Percentiles rank a stretch among this genome's conserved stretches.
These are phyloP conservation scores for Alternaria solani DNA, from an alignment of 2,329 filamentous ascomycete species.

Conservation along the genomic window DNA sequence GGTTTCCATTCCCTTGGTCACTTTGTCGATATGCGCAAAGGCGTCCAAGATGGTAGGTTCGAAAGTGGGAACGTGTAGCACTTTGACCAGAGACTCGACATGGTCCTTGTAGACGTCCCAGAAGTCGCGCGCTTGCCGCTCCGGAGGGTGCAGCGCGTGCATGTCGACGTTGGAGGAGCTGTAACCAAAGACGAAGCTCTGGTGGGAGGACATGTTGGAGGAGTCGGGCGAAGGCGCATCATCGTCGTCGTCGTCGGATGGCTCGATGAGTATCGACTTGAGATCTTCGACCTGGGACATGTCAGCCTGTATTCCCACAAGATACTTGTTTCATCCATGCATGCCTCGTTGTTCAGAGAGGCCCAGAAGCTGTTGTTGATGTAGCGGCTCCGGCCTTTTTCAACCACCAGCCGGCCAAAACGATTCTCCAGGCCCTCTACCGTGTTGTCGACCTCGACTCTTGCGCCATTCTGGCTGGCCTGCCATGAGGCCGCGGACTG, in stretches of 20 bases:
- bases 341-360: constrained; percentile 76
- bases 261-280: constrained; percentile 68
- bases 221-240: constrained; percentile 56
- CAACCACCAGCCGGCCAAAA: constrained; percentile 74
- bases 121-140: constrained; percentile 68
- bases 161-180: constrained; percentile 75
- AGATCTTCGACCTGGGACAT: constrained; percentile 62
- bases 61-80: constrained; percentile 74
- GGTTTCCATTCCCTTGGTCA: constrained; percentile 66
- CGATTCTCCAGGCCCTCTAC: constrained; percentile 57
- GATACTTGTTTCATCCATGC: constrained; percentile 11
- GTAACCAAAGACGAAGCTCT: constrained; percentile 77
- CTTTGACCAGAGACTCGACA: constrained; percentile 75
- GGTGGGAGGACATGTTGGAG: constrained; percentile 58
- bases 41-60: constrained; percentile 69
- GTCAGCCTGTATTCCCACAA: neutral
- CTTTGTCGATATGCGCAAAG: constrained; percentile 64
- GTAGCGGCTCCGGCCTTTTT: constrained; percentile 75
- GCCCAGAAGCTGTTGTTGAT: constrained; percentile 81
- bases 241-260: constrained; percentile 69
- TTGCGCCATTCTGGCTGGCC: constrained; percentile 13
- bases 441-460: constrained; percentile 41
- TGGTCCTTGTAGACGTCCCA: constrained; percentile 78
- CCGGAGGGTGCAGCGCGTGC: constrained; percentile 69
- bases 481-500: neutral